Conservation (phyloP, 176 grass and related monocot genomes). For the Stipa capillata region DNA sequence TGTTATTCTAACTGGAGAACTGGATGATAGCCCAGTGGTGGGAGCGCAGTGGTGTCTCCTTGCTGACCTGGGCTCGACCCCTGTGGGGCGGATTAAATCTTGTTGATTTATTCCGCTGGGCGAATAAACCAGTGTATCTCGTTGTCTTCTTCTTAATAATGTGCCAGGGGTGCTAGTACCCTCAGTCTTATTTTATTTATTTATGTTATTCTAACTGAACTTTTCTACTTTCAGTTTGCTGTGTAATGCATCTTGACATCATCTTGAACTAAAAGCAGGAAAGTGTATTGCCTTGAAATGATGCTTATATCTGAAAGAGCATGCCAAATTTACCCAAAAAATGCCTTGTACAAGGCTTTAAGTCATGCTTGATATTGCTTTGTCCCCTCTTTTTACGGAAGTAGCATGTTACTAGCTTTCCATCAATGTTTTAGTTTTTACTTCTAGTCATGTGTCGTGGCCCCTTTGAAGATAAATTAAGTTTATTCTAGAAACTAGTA, state of each 20-base stretch:
- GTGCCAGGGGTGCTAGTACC: too few relatives aligned
- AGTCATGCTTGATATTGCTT: background rate
- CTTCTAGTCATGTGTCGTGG: background rate
- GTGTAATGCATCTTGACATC: background rate
- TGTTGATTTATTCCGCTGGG: too few relatives aligned
- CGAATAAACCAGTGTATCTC: too few relatives aligned
- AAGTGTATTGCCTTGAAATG: background rate
- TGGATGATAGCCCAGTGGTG: too few relatives aligned
- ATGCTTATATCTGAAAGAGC: background rate
- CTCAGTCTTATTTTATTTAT: too few relatives aligned
- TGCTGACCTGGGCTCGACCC: too few relatives aligned
- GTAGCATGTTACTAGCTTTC: background rate
- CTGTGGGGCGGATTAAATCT: too few relatives aligned
- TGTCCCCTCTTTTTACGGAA: background rate
- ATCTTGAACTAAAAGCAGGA: background rate
- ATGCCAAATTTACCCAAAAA: background rate
- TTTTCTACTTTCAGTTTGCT: slow-evolving; percentile 1
- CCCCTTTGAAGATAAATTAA: background rate
- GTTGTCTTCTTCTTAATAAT: too few relatives aligned
- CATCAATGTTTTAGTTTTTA: background rate
- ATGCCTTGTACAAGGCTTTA: background rate
- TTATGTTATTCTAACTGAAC: background rate
- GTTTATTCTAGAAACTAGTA: background rate
- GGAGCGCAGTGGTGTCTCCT: too few relatives aligned
- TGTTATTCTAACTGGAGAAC: too few relatives aligned